phyloP scores from a whole-genome alignment of 768 basidiomycete genomes.

The Daedaleopsis nitida region DNA sequence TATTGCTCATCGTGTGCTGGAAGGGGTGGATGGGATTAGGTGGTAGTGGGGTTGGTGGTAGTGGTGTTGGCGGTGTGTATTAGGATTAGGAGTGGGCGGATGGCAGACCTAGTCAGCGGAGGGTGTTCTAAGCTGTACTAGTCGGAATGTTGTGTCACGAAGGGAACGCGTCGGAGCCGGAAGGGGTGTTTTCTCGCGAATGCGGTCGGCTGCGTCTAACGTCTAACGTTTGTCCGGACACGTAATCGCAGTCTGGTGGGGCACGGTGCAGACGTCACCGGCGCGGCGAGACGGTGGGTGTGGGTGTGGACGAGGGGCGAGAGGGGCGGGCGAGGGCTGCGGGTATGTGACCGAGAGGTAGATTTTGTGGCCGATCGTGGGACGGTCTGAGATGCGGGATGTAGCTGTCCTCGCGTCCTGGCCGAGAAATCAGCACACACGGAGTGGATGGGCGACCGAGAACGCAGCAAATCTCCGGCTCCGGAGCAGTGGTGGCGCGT shows the following conservation, averaged over 20 bases:
- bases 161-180: slow-evolving; percentile 5
- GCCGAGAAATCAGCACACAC: background rate
- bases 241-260: slow-evolving; percentile 5
- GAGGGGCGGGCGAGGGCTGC: background rate
- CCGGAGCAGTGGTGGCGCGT: slow-evolving; percentile 7
- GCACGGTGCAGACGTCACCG: background rate
- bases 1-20: slow-evolving; percentile 45
- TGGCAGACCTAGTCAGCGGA: slow-evolving; percentile 5
- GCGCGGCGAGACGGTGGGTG: background rate
- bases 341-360: background rate
- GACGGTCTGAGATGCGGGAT: background rate
- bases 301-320: background rate
- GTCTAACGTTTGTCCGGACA: slow-evolving; percentile 7
- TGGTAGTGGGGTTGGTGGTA: slow-evolving; percentile 7
- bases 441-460: background rate
- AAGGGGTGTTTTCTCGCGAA: background rate
- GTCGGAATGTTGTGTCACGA: background rate
- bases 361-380: background rate
- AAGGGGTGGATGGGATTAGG: slow-evolving; percentile 1
- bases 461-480: background rate
- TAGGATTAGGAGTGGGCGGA: background rate
- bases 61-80: background rate
- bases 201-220: slow-evolving; percentile 6
- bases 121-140: background rate
- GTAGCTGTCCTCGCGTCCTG: background rate